Conservation (phyloP, 352 stramenopile genomes). For the Phytophthora nicotianae region DNA sequence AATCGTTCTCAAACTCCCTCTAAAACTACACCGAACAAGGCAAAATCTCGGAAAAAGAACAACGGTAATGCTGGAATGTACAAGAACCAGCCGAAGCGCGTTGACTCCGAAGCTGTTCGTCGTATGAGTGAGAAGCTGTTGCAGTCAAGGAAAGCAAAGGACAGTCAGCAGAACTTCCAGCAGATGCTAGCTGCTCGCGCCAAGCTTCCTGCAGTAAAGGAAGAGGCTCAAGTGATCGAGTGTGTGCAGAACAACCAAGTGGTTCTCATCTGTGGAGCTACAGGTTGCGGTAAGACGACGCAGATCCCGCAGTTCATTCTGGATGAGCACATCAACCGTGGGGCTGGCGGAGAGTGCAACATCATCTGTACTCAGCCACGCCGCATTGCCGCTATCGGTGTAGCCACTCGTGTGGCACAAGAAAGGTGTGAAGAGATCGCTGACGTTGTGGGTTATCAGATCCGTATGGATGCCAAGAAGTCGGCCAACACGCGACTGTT, state of each 20-base stretch:
- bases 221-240: conserved; percentile 64
- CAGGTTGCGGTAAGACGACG: conserved; percentile 95
- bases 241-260: conserved; percentile 83
- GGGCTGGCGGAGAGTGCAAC: conserved; percentile 88
- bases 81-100: conserved; percentile 26
- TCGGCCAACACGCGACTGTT: conserved; percentile 90
- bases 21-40: conserved; percentile 7
- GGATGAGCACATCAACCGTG: conserved; percentile 90
- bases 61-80: conserved; percentile 19
- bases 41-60: conserved; percentile 28
- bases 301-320: conserved; percentile 98
- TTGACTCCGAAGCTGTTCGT: conserved; percentile 45
- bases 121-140: conserved; percentile 55
- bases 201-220: conserved; percentile 63
- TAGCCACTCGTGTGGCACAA: conserved; percentile 94
- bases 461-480: conserved; percentile 94
- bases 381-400: conserved; percentile 95
- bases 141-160: conserved; percentile 48
- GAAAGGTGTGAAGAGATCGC: conserved; percentile 92
- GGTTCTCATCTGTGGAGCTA: conserved; percentile 95
- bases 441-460: conserved; percentile 94
- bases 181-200: conserved; percentile 60
- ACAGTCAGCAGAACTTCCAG: conserved; percentile 48
- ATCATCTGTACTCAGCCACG: conserved; percentile 97
- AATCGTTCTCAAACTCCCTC: conserved; percentile 10